These are phyloP conservation scores for Wickerhamiella kurtzmanii DNA, from an alignment of 805 yeast species.

Conservation along the genomic window DNA sequence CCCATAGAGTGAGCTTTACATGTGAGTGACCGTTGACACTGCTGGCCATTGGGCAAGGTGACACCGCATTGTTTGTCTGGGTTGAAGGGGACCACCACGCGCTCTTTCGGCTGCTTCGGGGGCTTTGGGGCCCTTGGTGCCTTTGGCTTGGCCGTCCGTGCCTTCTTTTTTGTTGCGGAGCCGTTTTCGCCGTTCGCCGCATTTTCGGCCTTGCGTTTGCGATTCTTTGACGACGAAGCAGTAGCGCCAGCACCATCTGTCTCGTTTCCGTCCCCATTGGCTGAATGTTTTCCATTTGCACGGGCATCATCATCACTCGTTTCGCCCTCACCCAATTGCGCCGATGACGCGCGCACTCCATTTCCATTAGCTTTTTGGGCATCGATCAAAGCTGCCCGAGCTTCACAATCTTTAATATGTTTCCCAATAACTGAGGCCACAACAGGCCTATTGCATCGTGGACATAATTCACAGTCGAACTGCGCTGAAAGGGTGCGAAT, in stretches of 20 bases:
- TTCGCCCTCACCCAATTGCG: not conserved
- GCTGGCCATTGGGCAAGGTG: conserved; percentile 82
- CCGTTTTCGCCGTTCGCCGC: conserved; percentile 1
- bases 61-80: conserved; percentile 77
- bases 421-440: conserved; percentile 14
- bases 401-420: conserved; percentile 17
- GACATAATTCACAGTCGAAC: conserved; percentile 20
- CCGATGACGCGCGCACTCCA: not conserved
- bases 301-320: not conserved
- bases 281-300: not conserved
- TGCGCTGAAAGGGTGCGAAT: conserved; percentile 19
- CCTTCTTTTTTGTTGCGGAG: conserved; percentile 2
- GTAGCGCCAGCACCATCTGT: not conserved
- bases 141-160: conserved; percentile 4
- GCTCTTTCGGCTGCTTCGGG: conserved; percentile 34
- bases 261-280: not conserved
- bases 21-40: conserved; percentile 88
- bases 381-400: not conserved
- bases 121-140: conserved; percentile 8
- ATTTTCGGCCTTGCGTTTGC: not conserved
- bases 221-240: not conserved
- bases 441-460: conserved; percentile 22
- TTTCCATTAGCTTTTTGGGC: not conserved
- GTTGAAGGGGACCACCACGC: conserved; percentile 38
- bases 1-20: conserved; percentile 99